Percentiles rank a stretch among this genome's conserved stretches.
Evolutionary conservation across 2,329 filamentous ascomycete species (phyloP).

Genomic region (Scedosporium dehoogii): DNA sequence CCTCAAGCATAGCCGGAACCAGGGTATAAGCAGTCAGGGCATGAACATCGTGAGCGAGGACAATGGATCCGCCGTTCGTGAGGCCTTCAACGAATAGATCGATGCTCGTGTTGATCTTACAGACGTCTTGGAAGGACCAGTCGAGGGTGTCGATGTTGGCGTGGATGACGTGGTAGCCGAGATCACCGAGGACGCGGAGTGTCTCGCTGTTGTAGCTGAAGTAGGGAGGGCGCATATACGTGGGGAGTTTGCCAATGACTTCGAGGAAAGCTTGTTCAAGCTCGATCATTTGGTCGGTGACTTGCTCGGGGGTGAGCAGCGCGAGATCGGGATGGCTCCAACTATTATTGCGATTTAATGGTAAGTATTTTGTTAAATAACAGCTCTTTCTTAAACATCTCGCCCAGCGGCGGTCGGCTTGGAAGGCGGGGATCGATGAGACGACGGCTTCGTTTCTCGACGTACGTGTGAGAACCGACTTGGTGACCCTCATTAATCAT

Average conservation of each 20-base stretch:
- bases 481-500: slow-evolving; percentile 48
- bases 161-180: slow-evolving; percentile 47
- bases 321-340: slow-evolving; percentile 36
- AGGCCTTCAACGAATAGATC: slow-evolving; percentile 19
- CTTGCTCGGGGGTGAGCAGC: slow-evolving; percentile 21
- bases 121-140: slow-evolving; percentile 40
- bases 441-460: background rate
- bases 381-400: background rate
- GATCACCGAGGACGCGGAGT: slow-evolving; percentile 20
- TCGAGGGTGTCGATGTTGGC: slow-evolving; percentile 54
- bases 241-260: slow-evolving; percentile 30
- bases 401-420: slow-evolving; percentile 9
- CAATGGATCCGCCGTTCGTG: slow-evolving; percentile 29
- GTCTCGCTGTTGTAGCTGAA: slow-evolving; percentile 29
- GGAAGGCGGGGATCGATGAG: background rate
- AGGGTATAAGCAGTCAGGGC: slow-evolving; percentile 33
- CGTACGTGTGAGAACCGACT: slow-evolving; percentile 41
- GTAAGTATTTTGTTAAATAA: background rate
- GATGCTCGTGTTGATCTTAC: slow-evolving; percentile 37
- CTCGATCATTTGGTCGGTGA: slow-evolving; percentile 28
- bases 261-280: slow-evolving; percentile 34
- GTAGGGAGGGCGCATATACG: slow-evolving; percentile 34
- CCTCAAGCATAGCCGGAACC: slow-evolving; percentile 13
- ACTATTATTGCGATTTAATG: slow-evolving; percentile 3
- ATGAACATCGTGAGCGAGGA: slow-evolving; percentile 44